Evolutionary conservation across 2,329 filamentous ascomycete genomes (phyloP).

Genomic region (Aureobasidium zeae): DNA sequence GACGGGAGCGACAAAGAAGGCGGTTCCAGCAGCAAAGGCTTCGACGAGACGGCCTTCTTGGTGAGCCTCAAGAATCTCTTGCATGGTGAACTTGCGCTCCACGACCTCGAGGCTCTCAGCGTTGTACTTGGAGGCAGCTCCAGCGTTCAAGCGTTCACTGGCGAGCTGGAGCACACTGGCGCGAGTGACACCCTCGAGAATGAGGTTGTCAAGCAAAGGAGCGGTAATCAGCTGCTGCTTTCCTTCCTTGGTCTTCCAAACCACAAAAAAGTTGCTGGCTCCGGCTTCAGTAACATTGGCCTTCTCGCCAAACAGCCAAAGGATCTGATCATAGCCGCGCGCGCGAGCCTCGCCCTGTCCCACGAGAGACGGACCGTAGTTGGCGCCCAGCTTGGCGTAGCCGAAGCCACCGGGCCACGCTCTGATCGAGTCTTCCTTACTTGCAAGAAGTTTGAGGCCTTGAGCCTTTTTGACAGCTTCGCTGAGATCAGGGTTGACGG

Average conservation of each 20-base stretch:
- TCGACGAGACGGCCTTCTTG: conserved; percentile 50
- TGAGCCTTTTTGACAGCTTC: conserved; percentile 9
- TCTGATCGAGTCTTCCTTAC: conserved; percentile 70
- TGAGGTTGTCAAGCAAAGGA: conserved; percentile 70
- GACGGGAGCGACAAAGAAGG: conserved; percentile 45
- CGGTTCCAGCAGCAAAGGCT: conserved; percentile 79
- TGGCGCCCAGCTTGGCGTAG: conserved; percentile 84
- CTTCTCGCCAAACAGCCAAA: conserved; percentile 82
- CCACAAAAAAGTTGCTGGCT: conserved; percentile 82
- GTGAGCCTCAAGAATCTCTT: conserved; percentile 18
- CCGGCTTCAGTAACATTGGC: conserved; percentile 81
- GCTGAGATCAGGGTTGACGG: conserved; percentile 11
- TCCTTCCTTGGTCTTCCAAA: conserved; percentile 61
- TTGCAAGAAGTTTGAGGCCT: conserved; percentile 62
- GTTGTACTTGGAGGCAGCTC: conserved; percentile 16
- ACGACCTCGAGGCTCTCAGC: conserved; percentile 13
- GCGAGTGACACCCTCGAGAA: conserved; percentile 82
- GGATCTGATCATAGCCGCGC: conserved; percentile 74
- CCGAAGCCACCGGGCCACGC: conserved; percentile 93
- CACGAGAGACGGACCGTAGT: conserved; percentile 77
- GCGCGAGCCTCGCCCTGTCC: conserved; percentile 66
- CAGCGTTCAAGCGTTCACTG: conserved; percentile 46
- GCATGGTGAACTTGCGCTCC: conserved; percentile 50
- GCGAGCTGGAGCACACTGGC: conserved; percentile 68
- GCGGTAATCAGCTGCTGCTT: conserved; percentile 69